A percentile compares a stretch with the other conserved stretches of the same genome.
phyloP scores from a whole-genome alignment of 495 filamentous ascomycete genomes.

The Hyaloscypha variabilis region DNA sequence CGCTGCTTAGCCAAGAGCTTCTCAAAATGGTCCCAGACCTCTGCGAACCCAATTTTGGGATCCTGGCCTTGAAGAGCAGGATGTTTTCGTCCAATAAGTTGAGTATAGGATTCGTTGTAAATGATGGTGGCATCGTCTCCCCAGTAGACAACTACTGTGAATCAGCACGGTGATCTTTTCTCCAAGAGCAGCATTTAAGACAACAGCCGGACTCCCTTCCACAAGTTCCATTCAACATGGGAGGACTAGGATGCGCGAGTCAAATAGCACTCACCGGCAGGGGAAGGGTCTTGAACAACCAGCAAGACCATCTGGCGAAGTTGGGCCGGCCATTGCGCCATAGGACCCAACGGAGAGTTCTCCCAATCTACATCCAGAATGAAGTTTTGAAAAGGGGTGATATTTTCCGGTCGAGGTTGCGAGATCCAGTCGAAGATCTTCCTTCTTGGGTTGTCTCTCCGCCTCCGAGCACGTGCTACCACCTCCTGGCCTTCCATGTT shows the following conservation, averaged over 20 bases:
- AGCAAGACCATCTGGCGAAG: conserved; percentile 65
- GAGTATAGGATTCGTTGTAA: conserved; percentile 71
- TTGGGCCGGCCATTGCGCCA: conserved; percentile 62
- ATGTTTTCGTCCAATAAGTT: conserved; percentile 68
- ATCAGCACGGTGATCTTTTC: conserved; percentile 46
- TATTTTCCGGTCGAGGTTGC: conserved; percentile 9
- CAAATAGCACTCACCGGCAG: conserved; percentile 72
- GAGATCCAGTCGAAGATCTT: conserved; percentile 21
- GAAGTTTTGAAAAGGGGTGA: conserved; percentile 25
- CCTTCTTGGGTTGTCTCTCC: conserved; percentile 9
- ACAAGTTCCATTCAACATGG: conserved; percentile 44
- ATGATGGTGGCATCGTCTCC: conserved; percentile 63
- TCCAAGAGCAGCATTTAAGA: neutral
- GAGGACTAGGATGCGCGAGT: conserved; percentile 41
- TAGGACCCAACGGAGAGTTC: conserved; percentile 60
- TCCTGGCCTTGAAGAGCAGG: conserved; percentile 64
- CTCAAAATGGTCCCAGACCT: conserved; percentile 66
- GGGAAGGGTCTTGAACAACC: conserved; percentile 71
- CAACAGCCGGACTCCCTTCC: conserved; percentile 38
- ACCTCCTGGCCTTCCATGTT: neutral
- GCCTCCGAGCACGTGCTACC: conserved; percentile 8
- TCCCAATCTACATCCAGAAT: conserved; percentile 57
- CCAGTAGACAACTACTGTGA: conserved; percentile 72
- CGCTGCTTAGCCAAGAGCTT: conserved; percentile 67
- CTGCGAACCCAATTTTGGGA: conserved; percentile 62